Evolutionary conservation across 2,329 filamentous ascomycete species (phyloP).

Genomic region (Exophiala spinifera): DNA sequence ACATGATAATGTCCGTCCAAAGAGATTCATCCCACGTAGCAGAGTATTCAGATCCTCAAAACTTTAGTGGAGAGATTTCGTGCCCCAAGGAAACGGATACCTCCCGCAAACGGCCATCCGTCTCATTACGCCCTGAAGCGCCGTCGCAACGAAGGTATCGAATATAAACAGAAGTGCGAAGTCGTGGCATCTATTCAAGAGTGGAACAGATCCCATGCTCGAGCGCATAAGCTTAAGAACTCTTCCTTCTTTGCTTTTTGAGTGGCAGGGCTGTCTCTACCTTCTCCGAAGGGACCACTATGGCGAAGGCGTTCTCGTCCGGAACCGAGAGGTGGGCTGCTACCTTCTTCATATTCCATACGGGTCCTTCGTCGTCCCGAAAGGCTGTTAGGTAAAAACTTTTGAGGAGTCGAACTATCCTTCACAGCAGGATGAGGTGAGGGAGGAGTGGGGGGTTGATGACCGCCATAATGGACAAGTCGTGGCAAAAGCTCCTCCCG

Average conservation of each 20-base stretch:
- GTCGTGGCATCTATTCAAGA: conserved; percentile 54
- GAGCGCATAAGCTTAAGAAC: conserved; percentile 79
- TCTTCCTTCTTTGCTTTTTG: conserved; percentile 86
- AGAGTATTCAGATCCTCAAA: not conserved
- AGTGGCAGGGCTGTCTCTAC: conserved; percentile 77
- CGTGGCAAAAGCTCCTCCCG: conserved; percentile 88
- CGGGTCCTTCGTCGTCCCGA: conserved; percentile 67
- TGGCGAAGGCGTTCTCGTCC: conserved; percentile 59
- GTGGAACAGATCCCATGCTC: conserved; percentile 97
- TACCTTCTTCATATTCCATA: conserved; percentile 87
- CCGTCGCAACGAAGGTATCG: conserved; percentile 4
- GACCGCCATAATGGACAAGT: conserved; percentile 90
- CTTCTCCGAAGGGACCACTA: conserved; percentile 71
- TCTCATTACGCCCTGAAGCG: conserved; percentile 14
- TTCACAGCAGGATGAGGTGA: conserved; percentile 58
- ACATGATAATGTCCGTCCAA: conserved; percentile 11
- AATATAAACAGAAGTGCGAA: conserved; percentile 8
- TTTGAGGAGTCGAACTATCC: conserved; percentile 44
- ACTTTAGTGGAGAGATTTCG: not conserved
- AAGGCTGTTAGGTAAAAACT: conserved; percentile 33
- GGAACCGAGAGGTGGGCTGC: conserved; percentile 76
- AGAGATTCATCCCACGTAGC: conserved; percentile 7
- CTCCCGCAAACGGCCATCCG: not conserved
- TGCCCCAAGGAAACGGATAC: not conserved
- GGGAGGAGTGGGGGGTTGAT: conserved; percentile 88